Evolutionary conservation across 345 rosid species (phyloP).

Genomic region (Gossypium raimondii): DNA sequence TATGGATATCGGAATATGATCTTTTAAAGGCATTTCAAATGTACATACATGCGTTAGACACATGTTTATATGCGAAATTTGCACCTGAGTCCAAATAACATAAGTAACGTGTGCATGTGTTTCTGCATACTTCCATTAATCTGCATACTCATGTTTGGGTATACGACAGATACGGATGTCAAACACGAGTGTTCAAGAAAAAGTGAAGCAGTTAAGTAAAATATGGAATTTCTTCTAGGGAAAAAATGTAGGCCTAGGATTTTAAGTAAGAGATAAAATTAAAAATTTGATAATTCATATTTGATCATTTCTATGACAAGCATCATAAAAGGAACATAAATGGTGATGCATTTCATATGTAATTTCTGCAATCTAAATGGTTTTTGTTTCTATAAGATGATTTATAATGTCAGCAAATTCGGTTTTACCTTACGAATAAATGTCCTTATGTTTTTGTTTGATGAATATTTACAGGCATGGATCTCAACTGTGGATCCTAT

Average conservation of each 20-base stretch:
- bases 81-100: too few relatives aligned
- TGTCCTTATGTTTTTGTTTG: neutral
- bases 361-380: neutral
- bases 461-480: conserved; percentile 61
- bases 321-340: neutral
- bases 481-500: conserved; percentile 43
- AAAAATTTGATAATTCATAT: neutral
- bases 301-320: neutral
- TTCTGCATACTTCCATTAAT: neutral
- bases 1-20: neutral
- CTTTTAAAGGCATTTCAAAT: neutral
- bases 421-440: neutral
- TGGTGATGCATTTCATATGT: neutral
- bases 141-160: too few relatives aligned
- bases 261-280: neutral
- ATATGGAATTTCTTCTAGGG: too few relatives aligned
- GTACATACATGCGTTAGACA: too few relatives aligned
- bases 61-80: too few relatives aligned
- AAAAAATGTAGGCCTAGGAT: neutral
- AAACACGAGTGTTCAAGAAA: too few relatives aligned
- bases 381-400: neutral
- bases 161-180: too few relatives aligned
- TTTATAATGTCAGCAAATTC: neutral
- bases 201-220: too few relatives aligned
- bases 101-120: conserved; percentile 7